Evolutionary conservation across 257 asterid species (phyloP).

Genomic region (Leonotis leonurus): DNA sequence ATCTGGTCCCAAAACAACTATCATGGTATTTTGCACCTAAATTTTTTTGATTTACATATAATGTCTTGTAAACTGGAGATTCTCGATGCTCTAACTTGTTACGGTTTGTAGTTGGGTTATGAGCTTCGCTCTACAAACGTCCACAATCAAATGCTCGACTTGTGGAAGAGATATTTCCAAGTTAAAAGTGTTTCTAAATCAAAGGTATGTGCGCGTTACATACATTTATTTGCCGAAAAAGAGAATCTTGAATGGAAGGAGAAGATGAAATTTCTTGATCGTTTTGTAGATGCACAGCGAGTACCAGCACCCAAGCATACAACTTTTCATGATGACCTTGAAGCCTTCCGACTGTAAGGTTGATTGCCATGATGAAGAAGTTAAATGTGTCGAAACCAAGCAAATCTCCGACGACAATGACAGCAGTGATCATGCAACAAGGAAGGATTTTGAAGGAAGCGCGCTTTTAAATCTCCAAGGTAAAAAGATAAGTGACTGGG

Average conservation of each 20-base stretch:
- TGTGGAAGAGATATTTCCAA: slow-evolving; percentile 69
- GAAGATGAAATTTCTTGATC: neutral
- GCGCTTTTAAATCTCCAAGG: slow-evolving; percentile 20
- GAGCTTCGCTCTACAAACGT: slow-evolving; percentile 94
- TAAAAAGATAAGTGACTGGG: slow-evolving; percentile 68
- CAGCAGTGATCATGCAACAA: slow-evolving; percentile 13
- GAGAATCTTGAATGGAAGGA: neutral
- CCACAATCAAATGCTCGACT: slow-evolving; percentile 82
- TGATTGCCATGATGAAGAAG: slow-evolving; percentile 22
- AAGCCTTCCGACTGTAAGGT: slow-evolving; percentile 32
- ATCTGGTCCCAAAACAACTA: slow-evolving; percentile 79
- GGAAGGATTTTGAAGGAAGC: slow-evolving; percentile 18
- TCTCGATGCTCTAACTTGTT: slow-evolving; percentile 1
- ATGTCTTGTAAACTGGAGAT: slow-evolving; percentile 2
- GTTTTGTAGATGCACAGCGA: slow-evolving; percentile 68
- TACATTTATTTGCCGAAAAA: neutral
- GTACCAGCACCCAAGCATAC: slow-evolving; percentile 93
- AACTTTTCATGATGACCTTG: slow-evolving; percentile 61
- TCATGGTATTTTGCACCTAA: slow-evolving; percentile 47
- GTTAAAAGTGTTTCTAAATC: slow-evolving; percentile 72
- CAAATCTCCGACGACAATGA: slow-evolving; percentile 41
- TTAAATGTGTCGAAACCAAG: slow-evolving; percentile 25
- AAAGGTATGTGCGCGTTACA: slow-evolving; percentile 52
- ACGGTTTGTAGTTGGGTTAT: slow-evolving; percentile 65
- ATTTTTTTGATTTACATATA: neutral